phyloP scores from a whole-genome alignment of 2,329 filamentous ascomycete genomes.

The Hirsutella thompsonii region DNA sequence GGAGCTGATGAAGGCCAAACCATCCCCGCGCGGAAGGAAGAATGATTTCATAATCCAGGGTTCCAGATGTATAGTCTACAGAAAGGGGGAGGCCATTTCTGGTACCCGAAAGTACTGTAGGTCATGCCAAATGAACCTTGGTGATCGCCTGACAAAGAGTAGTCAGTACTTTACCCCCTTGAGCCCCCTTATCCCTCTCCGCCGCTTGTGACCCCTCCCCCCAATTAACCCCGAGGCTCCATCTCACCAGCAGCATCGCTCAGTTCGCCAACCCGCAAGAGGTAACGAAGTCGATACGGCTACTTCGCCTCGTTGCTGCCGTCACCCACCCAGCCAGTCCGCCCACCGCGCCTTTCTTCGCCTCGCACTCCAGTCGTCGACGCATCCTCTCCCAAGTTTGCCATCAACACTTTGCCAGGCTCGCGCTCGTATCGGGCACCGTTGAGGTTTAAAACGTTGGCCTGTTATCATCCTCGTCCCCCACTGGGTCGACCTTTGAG shows the following conservation, averaged over 20 bases:
- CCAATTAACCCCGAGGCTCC: not conserved
- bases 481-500: no score
- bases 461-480: not conserved
- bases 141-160: not conserved
- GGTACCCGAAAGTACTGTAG: no score
- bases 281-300: slow-evolving; percentile 5
- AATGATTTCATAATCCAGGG: no score
- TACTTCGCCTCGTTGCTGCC: slow-evolving; percentile 7
- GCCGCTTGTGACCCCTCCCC: not conserved
- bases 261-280: no score
- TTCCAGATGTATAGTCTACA: no score
- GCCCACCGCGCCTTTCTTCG: no score
- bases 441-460: not conserved
- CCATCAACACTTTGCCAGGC: not conserved
- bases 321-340: slow-evolving; percentile 3
- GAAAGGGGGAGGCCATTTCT: no score
- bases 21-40: no score
- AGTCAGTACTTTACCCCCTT: not conserved
- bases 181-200: not conserved
- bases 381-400: not conserved
- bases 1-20: no score
- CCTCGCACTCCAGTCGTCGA: not conserved
- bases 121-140: no score
- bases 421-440: not conserved
- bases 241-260: not conserved